These are phyloP conservation scores for Xylariaceae sp. DNA, from an alignment of 2,329 filamentous ascomycete genomes.

Conservation along the genomic window DNA sequence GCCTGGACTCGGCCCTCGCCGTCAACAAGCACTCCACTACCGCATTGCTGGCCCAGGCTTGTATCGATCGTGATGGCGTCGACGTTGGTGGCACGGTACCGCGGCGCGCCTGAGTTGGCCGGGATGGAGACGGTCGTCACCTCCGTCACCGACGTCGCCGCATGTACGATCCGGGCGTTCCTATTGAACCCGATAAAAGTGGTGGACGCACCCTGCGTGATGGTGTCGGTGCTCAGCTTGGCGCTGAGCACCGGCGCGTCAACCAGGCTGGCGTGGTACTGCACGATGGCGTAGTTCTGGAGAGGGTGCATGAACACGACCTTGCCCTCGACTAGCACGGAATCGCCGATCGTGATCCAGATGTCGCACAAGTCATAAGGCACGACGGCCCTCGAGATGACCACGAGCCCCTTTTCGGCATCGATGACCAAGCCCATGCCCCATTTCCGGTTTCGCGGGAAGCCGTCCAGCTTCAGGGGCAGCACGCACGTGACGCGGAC, in stretches of 20 bases:
- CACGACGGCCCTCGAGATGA: conserved; percentile 89
- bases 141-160: conserved; percentile 91
- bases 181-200: conserved; percentile 99
- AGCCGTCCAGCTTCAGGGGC: conserved; percentile 96
- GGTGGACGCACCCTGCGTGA: conserved; percentile 89
- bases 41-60: conserved; percentile 82
- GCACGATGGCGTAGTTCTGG: conserved; percentile 92
- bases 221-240: conserved; percentile 70
- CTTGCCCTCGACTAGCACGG: conserved; percentile 88
- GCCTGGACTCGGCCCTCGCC: conserved; percentile 91
- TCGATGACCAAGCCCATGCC: conserved; percentile 97
- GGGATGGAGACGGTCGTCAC: conserved; percentile 96
- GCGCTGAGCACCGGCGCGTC: conserved; percentile 89
- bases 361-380: conserved; percentile 97
- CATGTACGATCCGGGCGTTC: conserved; percentile 87
- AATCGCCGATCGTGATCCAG: conserved; percentile 91
- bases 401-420: conserved; percentile 88
- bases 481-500: conserved; percentile 89
- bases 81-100: conserved; percentile 91
- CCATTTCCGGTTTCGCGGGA: conserved; percentile 87
- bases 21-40: conserved; percentile 84
- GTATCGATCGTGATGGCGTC: conserved; percentile 98
- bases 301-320: conserved; percentile 93
- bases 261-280: conserved; percentile 92
- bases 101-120: conserved; percentile 82